A percentile compares a stretch with the other conserved stretches of the same genome.
Conservation (phyloP, 2,329 filamentous ascomycete genomes). For the Dothideomycetes sp. region DNA sequence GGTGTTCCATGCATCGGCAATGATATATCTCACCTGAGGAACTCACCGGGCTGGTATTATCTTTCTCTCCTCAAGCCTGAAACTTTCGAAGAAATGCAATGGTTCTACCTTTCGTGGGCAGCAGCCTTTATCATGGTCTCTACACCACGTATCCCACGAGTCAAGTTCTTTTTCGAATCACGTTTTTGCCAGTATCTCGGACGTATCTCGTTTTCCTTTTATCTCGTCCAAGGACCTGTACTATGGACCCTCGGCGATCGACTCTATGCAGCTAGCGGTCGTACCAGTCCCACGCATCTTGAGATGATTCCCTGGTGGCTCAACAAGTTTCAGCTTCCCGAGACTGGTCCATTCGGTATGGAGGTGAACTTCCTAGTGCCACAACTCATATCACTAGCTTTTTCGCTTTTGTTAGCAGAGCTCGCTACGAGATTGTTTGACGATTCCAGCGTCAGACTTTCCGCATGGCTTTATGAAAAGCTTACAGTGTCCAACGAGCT, state of each 20-base stretch:
- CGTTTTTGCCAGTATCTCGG: slow-evolving; percentile 49
- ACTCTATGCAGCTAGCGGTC: slow-evolving; percentile 48
- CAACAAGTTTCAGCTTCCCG: slow-evolving; percentile 42
- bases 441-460: slow-evolving; percentile 45
- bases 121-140: slow-evolving; percentile 43
- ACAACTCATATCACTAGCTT: slow-evolving; percentile 45
- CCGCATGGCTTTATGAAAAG: slow-evolving; percentile 43
- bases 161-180: slow-evolving; percentile 45
- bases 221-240: slow-evolving; percentile 50
- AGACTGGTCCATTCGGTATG: slow-evolving; percentile 44
- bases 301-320: slow-evolving; percentile 42
- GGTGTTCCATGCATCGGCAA: slow-evolving; percentile 5
- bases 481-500: too few relatives aligned
- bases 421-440: slow-evolving; percentile 44
- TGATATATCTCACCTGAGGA: slow-evolving; percentile 3
- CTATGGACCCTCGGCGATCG: slow-evolving; percentile 47
- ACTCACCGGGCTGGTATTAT: slow-evolving; percentile 45
- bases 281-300: slow-evolving; percentile 34
- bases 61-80: slow-evolving; percentile 37
- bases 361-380: slow-evolving; percentile 47
- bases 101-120: slow-evolving; percentile 52
- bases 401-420: slow-evolving; percentile 46
- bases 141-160: slow-evolving; percentile 41
- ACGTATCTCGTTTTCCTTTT: slow-evolving; percentile 47
- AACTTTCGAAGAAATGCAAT: slow-evolving; percentile 6